Conservation (phyloP, 192 early-diverging fungal species). For the Phlyctochytrium planicorne region DNA sequence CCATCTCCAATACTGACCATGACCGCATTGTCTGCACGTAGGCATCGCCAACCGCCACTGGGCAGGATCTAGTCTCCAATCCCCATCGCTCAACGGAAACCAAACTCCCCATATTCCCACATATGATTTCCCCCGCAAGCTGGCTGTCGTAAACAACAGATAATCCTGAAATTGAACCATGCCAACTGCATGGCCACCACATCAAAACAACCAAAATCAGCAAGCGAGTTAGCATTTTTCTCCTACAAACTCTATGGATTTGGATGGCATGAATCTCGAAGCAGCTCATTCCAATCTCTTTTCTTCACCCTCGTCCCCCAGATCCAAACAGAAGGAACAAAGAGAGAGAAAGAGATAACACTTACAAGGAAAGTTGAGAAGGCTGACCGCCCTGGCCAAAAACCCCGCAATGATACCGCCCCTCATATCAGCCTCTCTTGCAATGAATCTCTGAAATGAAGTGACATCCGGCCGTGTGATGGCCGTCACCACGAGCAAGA, state of each 20-base stretch:
- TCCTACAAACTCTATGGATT: no score
- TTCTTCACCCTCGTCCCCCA: no score
- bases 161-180: background rate
- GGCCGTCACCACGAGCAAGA: background rate
- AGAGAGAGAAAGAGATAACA: background rate
- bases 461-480: background rate
- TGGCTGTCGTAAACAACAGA: background rate
- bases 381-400: background rate
- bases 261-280: no score
- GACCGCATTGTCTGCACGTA: background rate
- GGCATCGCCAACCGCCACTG: constrained; percentile 1
- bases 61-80: background rate
- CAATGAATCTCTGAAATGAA: background rate
- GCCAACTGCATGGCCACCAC: constrained; percentile 1
- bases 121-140: background rate
- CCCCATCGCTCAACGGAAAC: background rate
- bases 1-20: background rate
- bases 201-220: constrained; percentile 2
- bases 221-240: background rate
- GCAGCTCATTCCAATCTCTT: no score
- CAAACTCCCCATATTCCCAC: background rate
- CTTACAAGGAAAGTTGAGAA: background rate
- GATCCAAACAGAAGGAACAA: no score
- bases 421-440: background rate
- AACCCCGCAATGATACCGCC: background rate